Base-by-base conservation (phyloP, 139 green algal genomes). In the Dunaliella sp. region DNA sequence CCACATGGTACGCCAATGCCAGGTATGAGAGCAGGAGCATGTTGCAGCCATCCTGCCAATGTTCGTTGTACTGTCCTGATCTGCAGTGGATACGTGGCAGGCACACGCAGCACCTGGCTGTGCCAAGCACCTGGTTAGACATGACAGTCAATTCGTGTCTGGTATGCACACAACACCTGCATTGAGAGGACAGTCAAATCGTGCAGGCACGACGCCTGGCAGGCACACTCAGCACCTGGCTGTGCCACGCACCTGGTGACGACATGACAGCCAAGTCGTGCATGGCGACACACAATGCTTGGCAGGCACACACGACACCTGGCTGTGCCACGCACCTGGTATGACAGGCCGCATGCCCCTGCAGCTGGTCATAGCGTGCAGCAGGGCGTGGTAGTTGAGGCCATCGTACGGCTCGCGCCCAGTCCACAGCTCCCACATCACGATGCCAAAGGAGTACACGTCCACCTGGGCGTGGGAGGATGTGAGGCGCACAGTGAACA, bases 351-450 rank as follows among this genome's bases (percentile, higher is more conserved):
- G 85, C 38, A 97, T 38, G 16, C 85, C 87, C 1, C 1, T 74
- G 74, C 82, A 90, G 65, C 85, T 91, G 76, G 90, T 93, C 79
- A 97, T 93, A 75, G 94, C 90, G 86, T 95, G 92, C 90, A 97
- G 88, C 72, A 96, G 91, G 12, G 94, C 94, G 72, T 96, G 93
- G 88, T 96, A 97, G 86, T 96, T 97, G 78, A 95, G 86, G 58
- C 92, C 92, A 2, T 95, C 89, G 48, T 91, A 96, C 0, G 94
- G 92, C 90, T 96, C 91, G 36, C 82, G 65, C 79, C 36, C 35
- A 1, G 94, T 95, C 91, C 89, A 95, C 81, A 97, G 86, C 91
- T 97, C 94, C 91, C 93, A 97, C 88, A 97, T 74, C n/a, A 94
- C 91, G 16, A 97, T 91, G 24, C 93, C 94, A 88, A 95, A 96